Evolutionary conservation across 2,329 filamentous ascomycete species (phyloP).

Genomic region (Verruconis gallopava): DNA sequence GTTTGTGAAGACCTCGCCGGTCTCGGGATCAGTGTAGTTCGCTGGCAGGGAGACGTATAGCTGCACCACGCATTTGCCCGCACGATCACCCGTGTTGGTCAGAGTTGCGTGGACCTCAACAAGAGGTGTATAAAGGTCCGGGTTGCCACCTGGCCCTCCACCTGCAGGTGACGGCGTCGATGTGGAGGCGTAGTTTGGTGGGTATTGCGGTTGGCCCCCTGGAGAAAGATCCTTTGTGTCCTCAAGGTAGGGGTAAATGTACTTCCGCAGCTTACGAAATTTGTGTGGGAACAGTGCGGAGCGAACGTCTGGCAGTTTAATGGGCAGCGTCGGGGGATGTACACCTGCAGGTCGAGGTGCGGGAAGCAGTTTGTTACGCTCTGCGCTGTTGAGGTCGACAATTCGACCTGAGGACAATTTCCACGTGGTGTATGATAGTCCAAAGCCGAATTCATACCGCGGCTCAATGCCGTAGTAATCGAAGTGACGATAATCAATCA

Average conservation of each 20-base stretch:
- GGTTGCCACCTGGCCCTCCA: slow-evolving; percentile 56
- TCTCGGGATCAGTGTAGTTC: slow-evolving; percentile 27
- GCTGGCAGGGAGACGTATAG: slow-evolving; percentile 40
- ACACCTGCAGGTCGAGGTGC: slow-evolving; percentile 30
- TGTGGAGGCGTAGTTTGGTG: slow-evolving; percentile 40
- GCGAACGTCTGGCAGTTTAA: slow-evolving; percentile 40
- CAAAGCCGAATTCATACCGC: slow-evolving; percentile 76
- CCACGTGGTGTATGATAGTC: slow-evolving; percentile 70
- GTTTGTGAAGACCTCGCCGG: slow-evolving; percentile 45
- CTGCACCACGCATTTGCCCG: slow-evolving; percentile 43
- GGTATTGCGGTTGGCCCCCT: slow-evolving; percentile 36
- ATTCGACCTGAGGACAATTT: slow-evolving; percentile 43
- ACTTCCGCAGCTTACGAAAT: slow-evolving; percentile 52
- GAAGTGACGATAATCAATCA: slow-evolving; percentile 83
- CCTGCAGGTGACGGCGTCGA: slow-evolving; percentile 47
- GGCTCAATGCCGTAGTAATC: slow-evolving; percentile 63
- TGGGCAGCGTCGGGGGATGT: slow-evolving; percentile 39
- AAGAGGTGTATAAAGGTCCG: slow-evolving; percentile 47
- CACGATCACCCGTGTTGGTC: slow-evolving; percentile 46
- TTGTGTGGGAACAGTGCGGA: slow-evolving; percentile 47
- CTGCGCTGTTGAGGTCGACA: slow-evolving; percentile 30
- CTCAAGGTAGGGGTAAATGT: slow-evolving; percentile 59
- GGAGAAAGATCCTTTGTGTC: slow-evolving; percentile 33
- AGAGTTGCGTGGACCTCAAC: slow-evolving; percentile 40
- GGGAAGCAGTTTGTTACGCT: slow-evolving; percentile 27